phyloP scores from a whole-genome alignment of 108 stramenopile species.

The Thalassiosira profunda region DNA sequence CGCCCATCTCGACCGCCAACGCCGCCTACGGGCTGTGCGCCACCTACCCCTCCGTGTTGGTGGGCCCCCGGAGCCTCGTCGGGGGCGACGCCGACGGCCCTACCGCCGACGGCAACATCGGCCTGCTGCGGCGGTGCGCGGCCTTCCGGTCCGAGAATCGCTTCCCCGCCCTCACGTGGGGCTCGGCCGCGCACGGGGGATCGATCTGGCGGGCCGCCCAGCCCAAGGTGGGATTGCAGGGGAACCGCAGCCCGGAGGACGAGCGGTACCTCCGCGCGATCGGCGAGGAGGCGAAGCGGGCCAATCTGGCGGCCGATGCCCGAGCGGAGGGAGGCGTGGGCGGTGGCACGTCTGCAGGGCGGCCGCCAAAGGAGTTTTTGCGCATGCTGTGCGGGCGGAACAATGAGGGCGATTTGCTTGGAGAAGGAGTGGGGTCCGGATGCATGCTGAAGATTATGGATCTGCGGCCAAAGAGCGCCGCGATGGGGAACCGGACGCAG shows the following conservation, averaged over 20 bases:
- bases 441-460: slow-evolving; percentile 90
- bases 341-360: slow-evolving; percentile 3
- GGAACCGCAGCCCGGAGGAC: slow-evolving; percentile 89
- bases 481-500: slow-evolving; percentile 90
- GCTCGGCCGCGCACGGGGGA: slow-evolving; percentile 64
- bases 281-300: slow-evolving; percentile 69
- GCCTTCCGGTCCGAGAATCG: slow-evolving; percentile 92
- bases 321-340: slow-evolving; percentile 27
- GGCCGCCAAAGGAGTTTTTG: slow-evolving; percentile 42
- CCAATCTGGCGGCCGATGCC: slow-evolving; percentile 54
- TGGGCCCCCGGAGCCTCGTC: slow-evolving; percentile 82
- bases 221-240: slow-evolving; percentile 96
- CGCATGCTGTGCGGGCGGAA: slow-evolving; percentile 61
- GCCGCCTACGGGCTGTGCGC: slow-evolving; percentile 79
- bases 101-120: slow-evolving; percentile 34
- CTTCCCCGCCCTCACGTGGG: slow-evolving; percentile 93
- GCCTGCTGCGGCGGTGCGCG: slow-evolving; percentile 73
- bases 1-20: slow-evolving; percentile 62
- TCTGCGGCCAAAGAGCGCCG: slow-evolving; percentile 83
- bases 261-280: slow-evolving; percentile 81
- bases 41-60: slow-evolving; percentile 89
- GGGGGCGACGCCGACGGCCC: slow-evolving; percentile 35
- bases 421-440: slow-evolving; percentile 35
- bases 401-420: slow-evolving; percentile 51
- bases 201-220: slow-evolving; percentile 96